Evolutionary conservation across 2,329 filamentous ascomycete genomes (phyloP).

Genomic region (Rhinocladiella similis): DNA sequence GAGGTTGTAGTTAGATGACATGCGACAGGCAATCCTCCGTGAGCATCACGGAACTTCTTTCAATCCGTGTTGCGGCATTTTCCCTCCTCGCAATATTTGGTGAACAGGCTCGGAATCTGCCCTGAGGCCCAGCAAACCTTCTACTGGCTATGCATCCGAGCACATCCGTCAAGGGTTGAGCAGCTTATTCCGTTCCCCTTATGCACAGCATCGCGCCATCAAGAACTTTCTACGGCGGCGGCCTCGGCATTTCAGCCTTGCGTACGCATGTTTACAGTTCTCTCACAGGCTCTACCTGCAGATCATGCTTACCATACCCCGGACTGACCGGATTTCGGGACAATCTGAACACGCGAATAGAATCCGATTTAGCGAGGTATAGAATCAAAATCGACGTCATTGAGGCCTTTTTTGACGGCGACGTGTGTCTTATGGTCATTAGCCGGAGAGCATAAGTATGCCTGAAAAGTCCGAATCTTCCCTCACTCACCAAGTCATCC

Average conservation of each 20-base stretch:
- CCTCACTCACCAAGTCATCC: neutral
- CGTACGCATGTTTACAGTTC: neutral
- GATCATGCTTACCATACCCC: slow-evolving; percentile 13
- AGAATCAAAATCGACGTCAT: slow-evolving; percentile 13
- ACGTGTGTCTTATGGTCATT: neutral
- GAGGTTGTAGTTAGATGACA: too few species aligned
- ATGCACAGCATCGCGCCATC: neutral
- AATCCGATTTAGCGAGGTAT: neutral
- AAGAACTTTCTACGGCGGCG: slow-evolving; percentile 3
- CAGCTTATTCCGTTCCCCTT: neutral
- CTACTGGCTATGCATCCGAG: slow-evolving; percentile 9
- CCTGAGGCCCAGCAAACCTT: neutral
- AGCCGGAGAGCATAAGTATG: slow-evolving; percentile 21
- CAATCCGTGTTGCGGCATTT: neutral
- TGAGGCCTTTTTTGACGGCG: slow-evolving; percentile 1
- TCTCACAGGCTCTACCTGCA: neutral
- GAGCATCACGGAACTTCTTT: too few species aligned
- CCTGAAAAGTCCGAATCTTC: neutral
- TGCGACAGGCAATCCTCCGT: neutral
- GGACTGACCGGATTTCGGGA: slow-evolving; percentile 1
- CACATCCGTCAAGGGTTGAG: slow-evolving; percentile 12
- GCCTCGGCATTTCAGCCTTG: slow-evolving; percentile 14
- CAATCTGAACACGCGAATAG: slow-evolving; percentile 3
- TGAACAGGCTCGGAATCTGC: neutral
- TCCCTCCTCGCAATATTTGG: neutral